Conservation (phyloP, 768 basidiomycete genomes). For the Amanita inopinata region DNA sequence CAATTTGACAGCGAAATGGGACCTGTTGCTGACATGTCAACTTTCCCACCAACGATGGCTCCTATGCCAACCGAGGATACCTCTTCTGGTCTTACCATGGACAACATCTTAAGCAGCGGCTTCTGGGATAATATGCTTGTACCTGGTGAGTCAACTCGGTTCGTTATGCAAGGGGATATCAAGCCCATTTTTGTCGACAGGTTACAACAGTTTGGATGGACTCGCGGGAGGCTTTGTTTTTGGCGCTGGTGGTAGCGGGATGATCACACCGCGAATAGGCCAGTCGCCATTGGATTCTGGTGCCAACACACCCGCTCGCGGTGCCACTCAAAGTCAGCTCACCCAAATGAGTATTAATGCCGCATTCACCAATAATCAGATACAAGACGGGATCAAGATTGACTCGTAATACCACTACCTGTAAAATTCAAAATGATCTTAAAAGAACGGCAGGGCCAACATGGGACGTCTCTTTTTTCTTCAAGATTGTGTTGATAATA, state of each 20-base stretch:
- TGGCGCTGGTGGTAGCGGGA: constrained; percentile 72
- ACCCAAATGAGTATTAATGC: constrained; percentile 39
- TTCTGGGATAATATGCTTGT: constrained; percentile 89
- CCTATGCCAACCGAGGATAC: constrained; percentile 32
- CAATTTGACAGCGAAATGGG: constrained; percentile 80
- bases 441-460: too few relatives aligned
- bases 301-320: constrained; percentile 30
- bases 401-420: constrained; percentile 16
- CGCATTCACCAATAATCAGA: constrained; percentile 25
- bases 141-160: constrained; percentile 47
- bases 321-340: constrained; percentile 16
- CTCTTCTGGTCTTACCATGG: constrained; percentile 59
- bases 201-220: constrained; percentile 76
- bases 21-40: constrained; percentile 70
- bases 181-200: constrained; percentile 29
- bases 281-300: constrained; percentile 54
- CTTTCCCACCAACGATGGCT: constrained; percentile 85
- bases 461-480: too few relatives aligned
- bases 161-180: constrained; percentile 1
- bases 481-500: not conserved
- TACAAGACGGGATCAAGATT: constrained; percentile 22
- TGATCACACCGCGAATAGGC: constrained; percentile 68
- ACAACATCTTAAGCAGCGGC: constrained; percentile 64
- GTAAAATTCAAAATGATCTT: not conserved
- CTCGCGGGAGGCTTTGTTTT: constrained; percentile 81